Conservation (phyloP, 805 yeast genomes). For the Candida tallmaniae region DNA sequence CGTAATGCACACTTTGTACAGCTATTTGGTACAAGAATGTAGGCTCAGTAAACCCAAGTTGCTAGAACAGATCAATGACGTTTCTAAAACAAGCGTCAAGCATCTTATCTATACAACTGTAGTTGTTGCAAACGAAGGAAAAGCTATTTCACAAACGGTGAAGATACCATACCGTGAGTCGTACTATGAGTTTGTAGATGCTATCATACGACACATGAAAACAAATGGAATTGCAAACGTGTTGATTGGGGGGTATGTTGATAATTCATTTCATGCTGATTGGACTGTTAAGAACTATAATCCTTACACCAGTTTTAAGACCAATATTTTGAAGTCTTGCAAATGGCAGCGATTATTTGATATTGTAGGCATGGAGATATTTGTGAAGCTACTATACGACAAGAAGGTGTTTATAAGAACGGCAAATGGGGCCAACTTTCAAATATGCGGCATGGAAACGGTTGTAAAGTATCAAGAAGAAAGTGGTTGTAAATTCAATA, state of each 20-base stretch:
- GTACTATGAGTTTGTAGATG: slow-evolving; percentile 36
- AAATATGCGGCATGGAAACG: slow-evolving; percentile 10
- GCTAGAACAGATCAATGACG: too few species aligned
- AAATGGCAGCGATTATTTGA: slow-evolving; percentile 41
- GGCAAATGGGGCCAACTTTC: slow-evolving; percentile 5
- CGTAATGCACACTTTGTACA: too few species aligned
- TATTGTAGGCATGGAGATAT: slow-evolving; percentile 35
- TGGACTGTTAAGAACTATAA: slow-evolving; percentile 31
- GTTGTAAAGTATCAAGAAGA: not conserved
- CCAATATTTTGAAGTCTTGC: slow-evolving; percentile 36
- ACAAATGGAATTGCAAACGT: slow-evolving; percentile 29
- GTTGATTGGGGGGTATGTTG: slow-evolving; percentile 40
- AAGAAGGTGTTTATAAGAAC: slow-evolving; percentile 22
- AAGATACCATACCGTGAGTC: slow-evolving; percentile 7
- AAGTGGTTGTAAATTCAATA: too few species aligned
- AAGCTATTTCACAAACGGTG: too few species aligned
- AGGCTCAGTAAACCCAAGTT: too few species aligned
- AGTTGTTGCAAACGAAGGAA: too few species aligned
- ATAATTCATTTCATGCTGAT: slow-evolving; percentile 25
- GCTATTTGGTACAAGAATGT: too few species aligned
- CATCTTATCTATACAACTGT: too few species aligned
- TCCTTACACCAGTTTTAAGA: slow-evolving; percentile 25
- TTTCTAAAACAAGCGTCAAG: too few species aligned
- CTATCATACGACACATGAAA: slow-evolving; percentile 30
- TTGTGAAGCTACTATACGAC: slow-evolving; percentile 37